These are phyloP conservation scores for Globisporangium ultimum DNA, from an alignment of 352 stramenopile genomes.

Conservation along the genomic window DNA sequence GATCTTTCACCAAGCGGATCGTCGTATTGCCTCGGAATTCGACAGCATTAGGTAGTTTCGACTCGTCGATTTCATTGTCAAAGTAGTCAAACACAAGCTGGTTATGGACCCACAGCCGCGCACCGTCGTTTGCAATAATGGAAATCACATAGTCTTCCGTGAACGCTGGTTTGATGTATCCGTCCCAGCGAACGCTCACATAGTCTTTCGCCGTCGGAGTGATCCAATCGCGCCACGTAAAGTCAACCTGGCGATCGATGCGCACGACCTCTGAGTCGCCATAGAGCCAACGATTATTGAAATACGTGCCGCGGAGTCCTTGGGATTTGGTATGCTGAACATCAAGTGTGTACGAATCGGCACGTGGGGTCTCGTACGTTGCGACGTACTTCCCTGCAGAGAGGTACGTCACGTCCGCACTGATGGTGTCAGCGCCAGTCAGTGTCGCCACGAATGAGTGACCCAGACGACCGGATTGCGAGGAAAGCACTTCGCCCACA, in stretches of 20 bases:
- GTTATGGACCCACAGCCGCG: constrained; percentile 78
- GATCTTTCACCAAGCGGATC: constrained; percentile 67
- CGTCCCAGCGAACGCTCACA: constrained; percentile 93
- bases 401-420: constrained; percentile 61
- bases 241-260: constrained; percentile 89
- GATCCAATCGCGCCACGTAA: constrained; percentile 90
- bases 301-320: constrained; percentile 92
- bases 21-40: constrained; percentile 37
- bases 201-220: constrained; percentile 92
- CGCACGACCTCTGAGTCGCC: constrained; percentile 77
- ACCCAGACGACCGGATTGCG: constrained; percentile 49
- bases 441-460: constrained; percentile 70
- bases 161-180: constrained; percentile 91
- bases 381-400: constrained; percentile 81
- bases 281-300: constrained; percentile 95
- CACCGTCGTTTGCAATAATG: constrained; percentile 87
- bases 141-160: constrained; percentile 87
- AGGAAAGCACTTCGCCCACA: constrained; percentile 27
- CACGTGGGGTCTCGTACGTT: constrained; percentile 85
- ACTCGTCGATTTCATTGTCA: constrained; percentile 34
- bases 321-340: constrained; percentile 67
- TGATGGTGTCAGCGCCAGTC: constrained; percentile 41
- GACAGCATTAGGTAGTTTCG: background rate
- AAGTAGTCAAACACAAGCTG: constrained; percentile 50
- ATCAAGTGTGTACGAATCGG: constrained; percentile 84